Evolutionary conservation across 768 basidiomycete species (phyloP).

Genomic region (Gloeopeniophorella convolvens): DNA sequence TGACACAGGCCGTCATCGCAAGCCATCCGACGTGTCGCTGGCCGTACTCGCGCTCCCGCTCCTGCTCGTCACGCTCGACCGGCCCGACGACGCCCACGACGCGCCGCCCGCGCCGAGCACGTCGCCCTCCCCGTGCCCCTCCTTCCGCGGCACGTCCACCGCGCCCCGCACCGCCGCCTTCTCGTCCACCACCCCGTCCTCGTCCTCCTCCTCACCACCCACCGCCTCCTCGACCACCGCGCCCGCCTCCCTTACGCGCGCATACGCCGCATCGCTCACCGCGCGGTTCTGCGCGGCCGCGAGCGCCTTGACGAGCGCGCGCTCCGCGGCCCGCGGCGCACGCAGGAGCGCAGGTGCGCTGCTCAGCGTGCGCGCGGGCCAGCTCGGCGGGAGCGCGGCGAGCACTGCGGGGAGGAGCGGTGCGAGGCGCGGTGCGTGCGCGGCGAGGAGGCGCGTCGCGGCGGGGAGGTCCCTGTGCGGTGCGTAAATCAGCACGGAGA

Average conservation of each 20-base stretch:
- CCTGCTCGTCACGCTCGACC: slow-evolving; percentile 4
- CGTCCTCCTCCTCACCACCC: neutral
- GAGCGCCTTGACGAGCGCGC: slow-evolving; percentile 71
- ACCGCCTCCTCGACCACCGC: slow-evolving; percentile 8
- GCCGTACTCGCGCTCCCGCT: too few species aligned
- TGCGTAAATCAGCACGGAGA: neutral
- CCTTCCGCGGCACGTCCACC: neutral
- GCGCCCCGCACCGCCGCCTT: slow-evolving; percentile 7
- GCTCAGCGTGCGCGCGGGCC: slow-evolving; percentile 67
- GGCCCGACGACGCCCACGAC: slow-evolving; percentile 14
- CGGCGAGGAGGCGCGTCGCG: slow-evolving; percentile 46
- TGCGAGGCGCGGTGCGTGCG: slow-evolving; percentile 67
- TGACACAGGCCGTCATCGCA: too few species aligned
- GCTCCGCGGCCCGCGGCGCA: slow-evolving; percentile 34
- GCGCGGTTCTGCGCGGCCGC: slow-evolving; percentile 75
- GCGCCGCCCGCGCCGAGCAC: too few species aligned
- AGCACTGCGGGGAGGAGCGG: slow-evolving; percentile 62
- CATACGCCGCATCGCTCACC: slow-evolving; percentile 25
- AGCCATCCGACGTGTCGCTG: too few species aligned
- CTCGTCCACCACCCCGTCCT: slow-evolving; percentile 2
- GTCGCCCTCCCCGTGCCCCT: too few species aligned
- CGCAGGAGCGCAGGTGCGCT: slow-evolving; percentile 5
- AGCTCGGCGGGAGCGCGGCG: slow-evolving; percentile 72
- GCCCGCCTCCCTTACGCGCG: slow-evolving; percentile 4
- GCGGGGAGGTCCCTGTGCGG: too few species aligned